Evolutionary conservation across 768 basidiomycete species (phyloP).

Genomic region (Baorangia bicolor): DNA sequence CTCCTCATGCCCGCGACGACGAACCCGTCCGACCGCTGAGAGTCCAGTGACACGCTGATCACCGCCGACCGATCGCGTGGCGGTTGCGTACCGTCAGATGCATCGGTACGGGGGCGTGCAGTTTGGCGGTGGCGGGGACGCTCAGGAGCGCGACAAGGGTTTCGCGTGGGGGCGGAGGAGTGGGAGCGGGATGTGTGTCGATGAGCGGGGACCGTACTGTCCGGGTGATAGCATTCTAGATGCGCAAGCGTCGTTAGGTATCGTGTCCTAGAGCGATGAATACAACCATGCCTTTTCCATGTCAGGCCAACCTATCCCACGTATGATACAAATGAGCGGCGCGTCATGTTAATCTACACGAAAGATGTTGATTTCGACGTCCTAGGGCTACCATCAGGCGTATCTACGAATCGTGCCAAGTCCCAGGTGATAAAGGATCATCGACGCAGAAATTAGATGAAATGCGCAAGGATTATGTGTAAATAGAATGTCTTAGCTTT

Average conservation of each 20-base stretch:
- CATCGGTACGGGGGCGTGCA: conserved; percentile 62
- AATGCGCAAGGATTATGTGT: too few species aligned
- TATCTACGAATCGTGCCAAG: too few species aligned
- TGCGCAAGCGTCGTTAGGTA: neutral
- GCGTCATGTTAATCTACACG: too few species aligned
- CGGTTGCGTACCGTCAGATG: conserved; percentile 64
- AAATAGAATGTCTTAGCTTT: too few species aligned
- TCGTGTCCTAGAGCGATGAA: neutral
- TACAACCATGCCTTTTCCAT: conserved; percentile 58
- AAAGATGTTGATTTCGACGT: too few species aligned
- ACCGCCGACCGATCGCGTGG: conserved; percentile 63
- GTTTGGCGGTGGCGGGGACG: conserved; percentile 57
- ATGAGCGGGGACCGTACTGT: conserved; percentile 43
- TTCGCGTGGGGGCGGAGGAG: conserved; percentile 58
- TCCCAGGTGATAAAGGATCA: too few species aligned
- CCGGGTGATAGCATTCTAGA: conserved; percentile 48
- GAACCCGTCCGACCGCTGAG: conserved; percentile 65
- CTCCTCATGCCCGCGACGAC: conserved; percentile 74
- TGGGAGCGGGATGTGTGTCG: conserved; percentile 57
- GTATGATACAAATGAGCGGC: too few species aligned
- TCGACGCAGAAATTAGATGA: too few species aligned
- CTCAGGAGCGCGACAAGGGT: conserved; percentile 64
- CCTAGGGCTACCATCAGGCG: too few species aligned
- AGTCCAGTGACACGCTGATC: conserved; percentile 70
- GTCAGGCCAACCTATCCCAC: too few species aligned